Evolutionary conservation across 2,329 filamentous ascomycete genomes (phyloP).

Genomic region (Diaporthe caulivora): DNA sequence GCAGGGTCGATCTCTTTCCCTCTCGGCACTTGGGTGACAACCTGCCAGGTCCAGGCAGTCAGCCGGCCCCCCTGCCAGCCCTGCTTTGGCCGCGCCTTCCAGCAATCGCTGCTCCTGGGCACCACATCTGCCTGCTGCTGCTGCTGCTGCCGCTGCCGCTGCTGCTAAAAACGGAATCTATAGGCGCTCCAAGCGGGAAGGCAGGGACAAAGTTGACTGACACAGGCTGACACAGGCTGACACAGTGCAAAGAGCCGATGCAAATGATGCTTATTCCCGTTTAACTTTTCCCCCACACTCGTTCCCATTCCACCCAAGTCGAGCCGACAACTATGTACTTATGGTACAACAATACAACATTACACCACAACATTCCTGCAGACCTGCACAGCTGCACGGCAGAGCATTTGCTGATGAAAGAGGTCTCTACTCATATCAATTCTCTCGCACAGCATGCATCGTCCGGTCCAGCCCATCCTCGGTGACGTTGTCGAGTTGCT

Average conservation of each 20-base stretch:
- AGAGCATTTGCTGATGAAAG: not conserved
- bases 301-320: not conserved
- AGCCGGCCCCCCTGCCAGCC: not conserved
- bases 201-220: not conserved
- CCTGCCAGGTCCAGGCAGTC: slow-evolving; percentile 7
- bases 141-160: not conserved
- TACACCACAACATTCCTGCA: not conserved
- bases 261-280: slow-evolving; percentile 34
- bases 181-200: slow-evolving; percentile 25
- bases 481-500: slow-evolving; percentile 7
- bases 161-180: slow-evolving; percentile 17
- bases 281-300: slow-evolving; percentile 27
- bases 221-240: too few relatives aligned
- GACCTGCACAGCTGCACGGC: too few relatives aligned
- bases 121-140: not conserved
- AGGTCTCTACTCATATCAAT: too few relatives aligned
- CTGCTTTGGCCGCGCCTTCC: slow-evolving; percentile 18
- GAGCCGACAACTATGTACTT: not conserved
- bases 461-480: not conserved
- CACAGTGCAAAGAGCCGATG: slow-evolving; percentile 6
- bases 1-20: slow-evolving; percentile 39
- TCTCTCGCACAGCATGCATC: not conserved
- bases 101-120: not conserved
- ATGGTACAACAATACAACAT: not conserved
- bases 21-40: slow-evolving; percentile 38